Conservation (phyloP, 2,329 filamentous ascomycete genomes). For the Thelonectria blattea region DNA sequence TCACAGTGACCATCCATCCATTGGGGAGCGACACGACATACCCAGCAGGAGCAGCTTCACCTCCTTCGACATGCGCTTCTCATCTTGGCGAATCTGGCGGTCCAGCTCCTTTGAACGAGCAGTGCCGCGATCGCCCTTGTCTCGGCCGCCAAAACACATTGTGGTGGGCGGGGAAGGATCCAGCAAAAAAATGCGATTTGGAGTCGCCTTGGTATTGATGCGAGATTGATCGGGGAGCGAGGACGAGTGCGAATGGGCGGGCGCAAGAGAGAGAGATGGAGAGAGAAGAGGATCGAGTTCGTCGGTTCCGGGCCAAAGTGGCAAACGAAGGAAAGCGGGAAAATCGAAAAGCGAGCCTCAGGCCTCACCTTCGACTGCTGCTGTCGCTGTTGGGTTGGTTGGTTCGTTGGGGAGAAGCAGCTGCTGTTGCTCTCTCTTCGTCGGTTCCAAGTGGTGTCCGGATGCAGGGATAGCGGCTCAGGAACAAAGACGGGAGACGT, state of each 20-base stretch:
- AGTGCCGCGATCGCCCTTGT: conserved; percentile 55
- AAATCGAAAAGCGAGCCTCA: not conserved
- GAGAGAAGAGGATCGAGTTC: not conserved
- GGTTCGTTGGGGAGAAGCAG: not conserved
- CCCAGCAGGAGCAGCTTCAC: conserved; percentile 94
- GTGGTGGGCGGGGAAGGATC: conserved; percentile 22
- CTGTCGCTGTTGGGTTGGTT: not conserved
- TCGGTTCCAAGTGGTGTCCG: conserved; percentile 3
- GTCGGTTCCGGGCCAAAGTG: not conserved
- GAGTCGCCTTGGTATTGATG: not conserved
- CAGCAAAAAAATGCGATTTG: conserved; percentile 6
- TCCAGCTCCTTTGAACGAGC: conserved; percentile 80
- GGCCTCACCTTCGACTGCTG: not conserved
- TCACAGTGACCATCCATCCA: not conserved
- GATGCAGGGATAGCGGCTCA: conserved; percentile 10
- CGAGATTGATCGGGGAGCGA: not conserved
- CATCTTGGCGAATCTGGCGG: conserved; percentile 81
- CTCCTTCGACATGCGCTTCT: conserved; percentile 83
- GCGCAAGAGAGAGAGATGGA: not conserved
- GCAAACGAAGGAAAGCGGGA: not conserved
- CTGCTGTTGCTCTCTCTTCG: not conserved
- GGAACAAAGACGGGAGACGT: conserved; percentile 1
- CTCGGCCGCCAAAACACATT: conserved; percentile 71
- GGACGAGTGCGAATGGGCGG: not conserved
- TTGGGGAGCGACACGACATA: conserved; percentile 46